A percentile compares a stretch with the other conserved stretches of the same genome.
These are phyloP conservation scores for Lachnellula subtilissima DNA, from an alignment of 2,329 filamentous ascomycete species.

Conservation along the genomic window DNA sequence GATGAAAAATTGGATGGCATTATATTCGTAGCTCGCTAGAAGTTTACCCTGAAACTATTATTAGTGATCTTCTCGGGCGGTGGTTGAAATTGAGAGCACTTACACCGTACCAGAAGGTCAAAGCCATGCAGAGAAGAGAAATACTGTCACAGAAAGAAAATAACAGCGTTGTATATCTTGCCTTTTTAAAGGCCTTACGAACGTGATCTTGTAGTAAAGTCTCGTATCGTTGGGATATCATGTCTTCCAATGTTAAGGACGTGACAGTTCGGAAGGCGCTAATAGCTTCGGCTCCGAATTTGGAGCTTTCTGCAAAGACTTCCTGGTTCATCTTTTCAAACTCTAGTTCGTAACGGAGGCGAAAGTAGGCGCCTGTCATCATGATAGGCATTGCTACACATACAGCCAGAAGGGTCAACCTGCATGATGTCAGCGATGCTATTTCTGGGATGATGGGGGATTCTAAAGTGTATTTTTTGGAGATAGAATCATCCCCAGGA, in stretches of 20 bases:
- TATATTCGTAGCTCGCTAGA: conserved; percentile 37
- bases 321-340: conserved; percentile 53
- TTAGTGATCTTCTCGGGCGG: neutral
- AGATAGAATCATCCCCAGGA: neutral
- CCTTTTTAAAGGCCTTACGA: conserved; percentile 42
- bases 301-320: conserved; percentile 56
- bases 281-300: conserved; percentile 60
- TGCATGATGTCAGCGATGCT: neutral
- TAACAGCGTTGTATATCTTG: conserved; percentile 43
- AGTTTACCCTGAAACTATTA: conserved; percentile 36
- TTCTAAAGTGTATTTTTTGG: too few relatives aligned
- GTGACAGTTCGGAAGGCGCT: conserved; percentile 58
- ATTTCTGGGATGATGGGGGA: too few relatives aligned
- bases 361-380: conserved; percentile 40
- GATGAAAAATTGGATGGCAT: conserved; percentile 46
- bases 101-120: conserved; percentile 48
- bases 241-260: conserved; percentile 55
- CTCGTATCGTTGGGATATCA: conserved; percentile 47
- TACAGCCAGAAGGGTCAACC: conserved; percentile 59
- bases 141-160: conserved; percentile 53
- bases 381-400: conserved; percentile 53
- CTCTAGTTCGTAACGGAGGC: conserved; percentile 49
- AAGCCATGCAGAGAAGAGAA: conserved; percentile 52
- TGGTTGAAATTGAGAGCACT: neutral
- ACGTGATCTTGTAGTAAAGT: conserved; percentile 44